Conservation (phyloP, 2,329 filamentous ascomycete genomes). For the Trichoderma sp. region DNA sequence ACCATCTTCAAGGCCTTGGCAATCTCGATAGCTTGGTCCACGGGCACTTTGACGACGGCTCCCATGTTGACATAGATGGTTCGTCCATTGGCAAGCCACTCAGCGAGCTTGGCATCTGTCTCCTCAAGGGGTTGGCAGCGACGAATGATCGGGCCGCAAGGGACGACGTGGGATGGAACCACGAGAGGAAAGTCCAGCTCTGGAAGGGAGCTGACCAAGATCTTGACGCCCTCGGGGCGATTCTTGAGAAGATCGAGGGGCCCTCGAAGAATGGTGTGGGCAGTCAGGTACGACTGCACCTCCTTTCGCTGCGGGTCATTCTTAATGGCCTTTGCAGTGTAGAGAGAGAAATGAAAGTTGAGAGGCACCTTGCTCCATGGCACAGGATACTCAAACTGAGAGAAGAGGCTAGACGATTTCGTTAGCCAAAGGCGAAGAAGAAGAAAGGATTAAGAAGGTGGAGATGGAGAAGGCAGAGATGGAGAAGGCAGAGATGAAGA, state of each 20-base stretch:
- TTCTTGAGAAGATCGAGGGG: constrained; percentile 28
- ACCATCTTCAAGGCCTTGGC: constrained; percentile 39
- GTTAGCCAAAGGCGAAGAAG: background rate
- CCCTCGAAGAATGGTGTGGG: constrained; percentile 26
- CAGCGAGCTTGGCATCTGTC: constrained; percentile 42
- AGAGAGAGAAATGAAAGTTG: constrained; percentile 41
- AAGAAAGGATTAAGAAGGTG: too few species aligned
- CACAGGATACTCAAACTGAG: constrained; percentile 48
- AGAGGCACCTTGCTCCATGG: constrained; percentile 44
- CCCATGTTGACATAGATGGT: constrained; percentile 54
- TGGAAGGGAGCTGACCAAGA: constrained; percentile 32
- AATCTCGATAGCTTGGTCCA: constrained; percentile 42
- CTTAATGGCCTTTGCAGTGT: background rate
- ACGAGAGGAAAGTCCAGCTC: constrained; percentile 44
- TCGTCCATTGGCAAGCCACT: constrained; percentile 45
- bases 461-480: background rate
- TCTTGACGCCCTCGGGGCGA: constrained; percentile 23
- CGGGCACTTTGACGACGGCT: constrained; percentile 37
- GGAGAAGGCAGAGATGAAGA: too few species aligned
- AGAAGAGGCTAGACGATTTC: constrained; percentile 36
- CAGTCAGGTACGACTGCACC: constrained; percentile 22
- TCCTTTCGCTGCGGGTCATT: constrained; percentile 19
- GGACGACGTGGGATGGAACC: constrained; percentile 42
- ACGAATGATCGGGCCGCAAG: constrained; percentile 50
- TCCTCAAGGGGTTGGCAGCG: constrained; percentile 35